These are phyloP conservation scores for Colletotrichum aenigma DNA, from an alignment of 2,329 filamentous ascomycete species.

Conservation along the genomic window DNA sequence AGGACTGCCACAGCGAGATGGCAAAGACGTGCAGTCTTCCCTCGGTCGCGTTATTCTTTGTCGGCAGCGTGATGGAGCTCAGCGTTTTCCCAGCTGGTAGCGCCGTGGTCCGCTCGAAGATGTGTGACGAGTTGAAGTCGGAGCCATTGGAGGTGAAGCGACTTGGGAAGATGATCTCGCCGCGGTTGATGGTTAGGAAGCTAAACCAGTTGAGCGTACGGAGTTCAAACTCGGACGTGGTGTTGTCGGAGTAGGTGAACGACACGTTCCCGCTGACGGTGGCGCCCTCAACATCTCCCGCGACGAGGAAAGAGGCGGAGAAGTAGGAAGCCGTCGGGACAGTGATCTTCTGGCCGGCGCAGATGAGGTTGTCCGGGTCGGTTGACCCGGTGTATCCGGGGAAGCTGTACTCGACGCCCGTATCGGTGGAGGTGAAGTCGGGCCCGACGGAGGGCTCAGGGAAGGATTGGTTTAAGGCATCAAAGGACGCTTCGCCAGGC, in stretches of 20 bases:
- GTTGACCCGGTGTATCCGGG: conserved; percentile 39
- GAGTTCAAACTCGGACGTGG: conserved; percentile 41
- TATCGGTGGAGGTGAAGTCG: conserved; percentile 41
- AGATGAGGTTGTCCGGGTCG: conserved; percentile 49
- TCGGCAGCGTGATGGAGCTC: conserved; percentile 42
- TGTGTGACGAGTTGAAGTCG: conserved; percentile 46
- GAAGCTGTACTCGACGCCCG: conserved; percentile 45
- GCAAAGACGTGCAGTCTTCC: conserved; percentile 48
- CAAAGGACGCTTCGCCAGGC: conserved; percentile 50
- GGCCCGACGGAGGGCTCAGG: conserved; percentile 35
- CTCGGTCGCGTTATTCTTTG: conserved; percentile 35
- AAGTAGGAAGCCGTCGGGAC: conserved; percentile 39
- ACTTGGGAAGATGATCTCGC: conserved; percentile 47
- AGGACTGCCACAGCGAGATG: conserved; percentile 35
- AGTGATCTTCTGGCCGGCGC: conserved; percentile 40
- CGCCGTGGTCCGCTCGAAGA: conserved; percentile 47
- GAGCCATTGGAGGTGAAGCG: conserved; percentile 42
- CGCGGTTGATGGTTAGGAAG: conserved; percentile 48
- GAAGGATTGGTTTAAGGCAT: conserved; percentile 44
- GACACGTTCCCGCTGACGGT: conserved; percentile 44
- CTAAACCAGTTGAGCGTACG: conserved; percentile 48
- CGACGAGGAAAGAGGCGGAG: conserved; percentile 45
- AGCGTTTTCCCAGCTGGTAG: conserved; percentile 42
- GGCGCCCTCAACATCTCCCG: conserved; percentile 42
- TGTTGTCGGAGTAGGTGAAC: conserved; percentile 45